Evolutionary conservation across 805 yeast genomes (phyloP).

Genomic region (Hanseniaspora nectarophila): DNA sequence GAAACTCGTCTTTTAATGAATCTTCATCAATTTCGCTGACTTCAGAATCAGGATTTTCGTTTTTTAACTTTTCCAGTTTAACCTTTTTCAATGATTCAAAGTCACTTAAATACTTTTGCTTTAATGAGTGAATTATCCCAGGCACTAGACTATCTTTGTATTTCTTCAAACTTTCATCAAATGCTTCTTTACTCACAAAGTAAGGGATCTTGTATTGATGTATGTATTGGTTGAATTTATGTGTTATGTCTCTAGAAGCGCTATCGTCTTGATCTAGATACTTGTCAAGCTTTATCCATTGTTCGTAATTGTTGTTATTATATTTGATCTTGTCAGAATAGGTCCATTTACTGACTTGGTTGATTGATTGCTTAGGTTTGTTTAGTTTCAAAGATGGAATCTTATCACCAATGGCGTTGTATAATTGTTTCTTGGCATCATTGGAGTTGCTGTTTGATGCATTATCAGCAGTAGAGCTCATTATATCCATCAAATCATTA

Average conservation of each 20-base stretch:
- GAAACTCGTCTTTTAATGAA: conserved; percentile 14
- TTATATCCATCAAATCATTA: conserved; percentile 64
- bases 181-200: conserved; percentile 45
- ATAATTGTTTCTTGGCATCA: conserved; percentile 81
- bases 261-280: conserved; percentile 84
- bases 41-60: conserved; percentile 20
- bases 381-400: conserved; percentile 71
- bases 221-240: conserved; percentile 64
- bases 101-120: neutral
- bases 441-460: conserved; percentile 19
- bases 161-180: conserved; percentile 29
- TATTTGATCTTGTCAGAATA: neutral
- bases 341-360: conserved; percentile 32
- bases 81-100: conserved; percentile 13
- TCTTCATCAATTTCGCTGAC: conserved; percentile 20
- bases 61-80: conserved; percentile 11
- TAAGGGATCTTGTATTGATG: conserved; percentile 57
- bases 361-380: conserved; percentile 42
- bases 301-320: conserved; percentile 21
- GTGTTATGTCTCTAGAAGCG: conserved; percentile 29
- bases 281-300: conserved; percentile 63
- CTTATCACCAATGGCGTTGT: conserved; percentile 78
- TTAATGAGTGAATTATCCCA: neutral
- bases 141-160: conserved; percentile 3
- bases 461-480: conserved; percentile 30